Conservation (phyloP, 2,329 filamentous ascomycete genomes). For the Epicoccum sorghinum region DNA sequence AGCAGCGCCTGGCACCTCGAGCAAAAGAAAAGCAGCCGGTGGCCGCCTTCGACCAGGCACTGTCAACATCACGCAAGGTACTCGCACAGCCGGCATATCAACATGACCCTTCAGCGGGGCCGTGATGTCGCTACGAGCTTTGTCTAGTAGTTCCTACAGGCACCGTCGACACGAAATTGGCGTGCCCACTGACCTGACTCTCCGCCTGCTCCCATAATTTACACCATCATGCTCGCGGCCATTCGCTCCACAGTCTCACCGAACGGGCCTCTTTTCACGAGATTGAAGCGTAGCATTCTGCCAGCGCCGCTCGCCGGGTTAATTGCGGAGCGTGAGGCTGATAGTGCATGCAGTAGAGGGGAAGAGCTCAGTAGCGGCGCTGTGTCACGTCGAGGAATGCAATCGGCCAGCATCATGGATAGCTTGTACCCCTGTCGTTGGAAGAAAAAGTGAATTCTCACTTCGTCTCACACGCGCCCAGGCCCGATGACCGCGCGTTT, state of each 20-base stretch:
- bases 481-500: constrained; percentile 29
- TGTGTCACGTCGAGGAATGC: constrained; percentile 34
- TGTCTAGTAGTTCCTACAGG: constrained; percentile 27
- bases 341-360: constrained; percentile 30
- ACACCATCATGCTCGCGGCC: background rate
- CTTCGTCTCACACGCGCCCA: constrained; percentile 28
- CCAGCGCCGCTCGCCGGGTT: constrained; percentile 23
- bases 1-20: constrained; percentile 36
- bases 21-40: constrained; percentile 44
- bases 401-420: constrained; percentile 25
- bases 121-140: constrained; percentile 18
- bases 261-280: constrained; percentile 14
- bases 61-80: constrained; percentile 31
- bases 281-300: constrained; percentile 20
- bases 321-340: constrained; percentile 34
- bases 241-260: constrained; percentile 14
- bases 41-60: constrained; percentile 28
- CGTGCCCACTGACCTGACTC: constrained; percentile 19
- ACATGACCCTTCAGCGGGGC: constrained; percentile 20
- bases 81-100: constrained; percentile 13
- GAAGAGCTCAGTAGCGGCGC: constrained; percentile 20
- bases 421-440: constrained; percentile 23
- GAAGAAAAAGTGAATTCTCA: constrained; percentile 32
- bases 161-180: constrained; percentile 17
- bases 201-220: constrained; percentile 5